A percentile compares a stretch with the other conserved stretches of the same genome.
These are phyloP conservation scores for Cyamopsis tetragonoloba DNA, from an alignment of 306 rosid species.

Conservation along the genomic window DNA sequence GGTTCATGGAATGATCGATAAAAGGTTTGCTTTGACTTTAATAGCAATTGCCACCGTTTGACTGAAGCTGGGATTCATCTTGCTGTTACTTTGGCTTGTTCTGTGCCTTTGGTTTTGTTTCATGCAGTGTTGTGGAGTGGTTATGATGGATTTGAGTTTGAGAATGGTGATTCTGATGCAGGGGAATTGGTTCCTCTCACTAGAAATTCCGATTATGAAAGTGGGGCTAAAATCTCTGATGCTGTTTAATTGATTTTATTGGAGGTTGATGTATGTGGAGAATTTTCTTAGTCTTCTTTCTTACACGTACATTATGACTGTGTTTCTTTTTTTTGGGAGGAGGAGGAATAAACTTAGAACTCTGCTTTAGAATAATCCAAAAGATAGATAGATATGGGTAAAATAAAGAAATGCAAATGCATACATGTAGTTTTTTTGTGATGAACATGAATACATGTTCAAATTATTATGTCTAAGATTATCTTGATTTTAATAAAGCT, in stretches of 20 bases:
- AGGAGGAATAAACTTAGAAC: too few species aligned
- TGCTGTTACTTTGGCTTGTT: conserved; percentile 36
- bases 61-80: conserved; percentile 50
- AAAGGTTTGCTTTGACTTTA: conserved; percentile 37
- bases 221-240: neutral
- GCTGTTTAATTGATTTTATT: conserved; percentile 44
- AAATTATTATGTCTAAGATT: neutral
- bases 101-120: conserved; percentile 42
- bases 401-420: neutral
- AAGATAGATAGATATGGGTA: neutral
- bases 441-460: neutral
- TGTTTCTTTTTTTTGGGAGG: too few species aligned
- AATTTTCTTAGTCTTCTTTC: too few species aligned
- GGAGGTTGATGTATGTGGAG: too few species aligned
- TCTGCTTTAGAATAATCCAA: neutral
- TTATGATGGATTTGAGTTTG: conserved; percentile 33
- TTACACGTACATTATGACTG: too few species aligned
- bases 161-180: conserved; percentile 24
- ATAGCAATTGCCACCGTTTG: conserved; percentile 39
- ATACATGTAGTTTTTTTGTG: neutral
- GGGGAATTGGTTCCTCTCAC: conserved; percentile 40
- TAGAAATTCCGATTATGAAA: neutral
- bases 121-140: conserved; percentile 55
- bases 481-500: neutral
- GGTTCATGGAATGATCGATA: conserved; percentile 42